These are phyloP conservation scores for Papiliotrema laurentii DNA, from an alignment of 1,284 basidiomycete genomes.

Conservation along the genomic window DNA sequence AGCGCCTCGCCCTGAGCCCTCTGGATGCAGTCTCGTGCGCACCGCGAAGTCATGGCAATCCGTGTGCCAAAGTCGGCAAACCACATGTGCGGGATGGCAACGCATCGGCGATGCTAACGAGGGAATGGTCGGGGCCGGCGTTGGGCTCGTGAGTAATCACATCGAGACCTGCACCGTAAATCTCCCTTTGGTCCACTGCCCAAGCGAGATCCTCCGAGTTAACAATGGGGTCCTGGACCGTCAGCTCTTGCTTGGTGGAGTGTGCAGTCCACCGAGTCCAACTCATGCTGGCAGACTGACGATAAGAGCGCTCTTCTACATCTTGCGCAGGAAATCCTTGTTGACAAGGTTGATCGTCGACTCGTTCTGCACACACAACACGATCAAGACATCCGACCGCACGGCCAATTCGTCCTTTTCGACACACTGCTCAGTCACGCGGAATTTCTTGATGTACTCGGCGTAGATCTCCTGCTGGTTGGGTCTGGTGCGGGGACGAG, in stretches of 20 bases:
- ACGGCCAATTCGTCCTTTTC: constrained; percentile 63
- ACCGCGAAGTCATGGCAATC: constrained; percentile 62
- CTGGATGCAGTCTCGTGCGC: constrained; percentile 35
- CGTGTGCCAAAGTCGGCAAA: constrained; percentile 84
- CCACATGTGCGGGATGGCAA: constrained; percentile 82
- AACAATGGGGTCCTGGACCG: constrained; percentile 63
- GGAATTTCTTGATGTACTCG: constrained; percentile 52
- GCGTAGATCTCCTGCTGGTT: constrained; percentile 54
- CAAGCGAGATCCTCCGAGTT: constrained; percentile 81
- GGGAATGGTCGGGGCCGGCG: constrained; percentile 65
- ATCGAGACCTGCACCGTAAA: constrained; percentile 89
- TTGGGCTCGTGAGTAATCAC: constrained; percentile 91
- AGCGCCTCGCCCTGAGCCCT: constrained; percentile 29
- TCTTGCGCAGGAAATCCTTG: constrained; percentile 65
- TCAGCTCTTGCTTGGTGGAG: too few species aligned
- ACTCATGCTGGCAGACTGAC: too few species aligned
- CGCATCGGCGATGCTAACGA: constrained; percentile 61
- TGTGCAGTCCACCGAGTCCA: too few species aligned
- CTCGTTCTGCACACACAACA: constrained; percentile 73
- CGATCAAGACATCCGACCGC: constrained; percentile 73
- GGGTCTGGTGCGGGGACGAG: constrained; percentile 29
- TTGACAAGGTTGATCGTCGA: constrained; percentile 70
- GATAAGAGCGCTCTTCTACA: constrained; percentile 77
- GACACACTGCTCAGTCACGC: constrained; percentile 59
- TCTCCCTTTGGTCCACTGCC: constrained; percentile 68